phyloP scores from a whole-genome alignment of 768 basidiomycete genomes.

The Thelephora aurantiotincta region DNA sequence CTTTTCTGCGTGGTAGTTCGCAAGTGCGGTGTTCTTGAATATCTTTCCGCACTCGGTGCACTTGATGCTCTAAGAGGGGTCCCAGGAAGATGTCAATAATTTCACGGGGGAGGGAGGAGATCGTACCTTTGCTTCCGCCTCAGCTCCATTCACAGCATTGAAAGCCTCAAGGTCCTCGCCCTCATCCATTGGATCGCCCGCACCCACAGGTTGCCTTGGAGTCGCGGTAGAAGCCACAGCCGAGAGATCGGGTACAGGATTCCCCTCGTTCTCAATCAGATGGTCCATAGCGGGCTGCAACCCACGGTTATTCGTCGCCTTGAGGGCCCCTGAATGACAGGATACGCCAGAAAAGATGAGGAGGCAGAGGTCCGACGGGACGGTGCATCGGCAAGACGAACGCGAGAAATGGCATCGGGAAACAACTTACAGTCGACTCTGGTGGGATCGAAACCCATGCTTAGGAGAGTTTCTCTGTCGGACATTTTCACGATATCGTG shows the following conservation, averaged over 20 bases:
- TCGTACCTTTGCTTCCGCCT: conserved; percentile 54
- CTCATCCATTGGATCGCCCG: conserved; percentile 30
- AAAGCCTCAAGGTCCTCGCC: conserved; percentile 59
- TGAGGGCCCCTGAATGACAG: conserved; percentile 60
- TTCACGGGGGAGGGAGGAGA: background rate
- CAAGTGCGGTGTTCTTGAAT: conserved; percentile 76
- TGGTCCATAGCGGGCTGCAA: conserved; percentile 89
- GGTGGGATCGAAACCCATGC: conserved; percentile 78
- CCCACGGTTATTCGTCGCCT: conserved; percentile 70
- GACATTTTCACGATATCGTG: conserved; percentile 21
- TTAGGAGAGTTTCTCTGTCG: conserved; percentile 62
- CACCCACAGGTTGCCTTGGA: conserved; percentile 11
- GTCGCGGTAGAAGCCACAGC: conserved; percentile 19
- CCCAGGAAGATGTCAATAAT: background rate
- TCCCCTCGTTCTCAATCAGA: conserved; percentile 65
- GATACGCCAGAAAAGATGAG: background rate
- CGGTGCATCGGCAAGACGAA: background rate
- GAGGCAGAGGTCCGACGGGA: background rate
- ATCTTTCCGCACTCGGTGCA: conserved; percentile 76
- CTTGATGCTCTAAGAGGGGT: conserved; percentile 51
- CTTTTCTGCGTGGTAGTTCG: conserved; percentile 89
- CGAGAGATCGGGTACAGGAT: conserved; percentile 55
- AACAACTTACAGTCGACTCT: conserved; percentile 69
- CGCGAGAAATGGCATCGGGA: conserved; percentile 2
- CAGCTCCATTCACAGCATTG: conserved; percentile 30